Conservation (phyloP, 2,329 filamentous ascomycete genomes). For the Aspergillus sergii region DNA sequence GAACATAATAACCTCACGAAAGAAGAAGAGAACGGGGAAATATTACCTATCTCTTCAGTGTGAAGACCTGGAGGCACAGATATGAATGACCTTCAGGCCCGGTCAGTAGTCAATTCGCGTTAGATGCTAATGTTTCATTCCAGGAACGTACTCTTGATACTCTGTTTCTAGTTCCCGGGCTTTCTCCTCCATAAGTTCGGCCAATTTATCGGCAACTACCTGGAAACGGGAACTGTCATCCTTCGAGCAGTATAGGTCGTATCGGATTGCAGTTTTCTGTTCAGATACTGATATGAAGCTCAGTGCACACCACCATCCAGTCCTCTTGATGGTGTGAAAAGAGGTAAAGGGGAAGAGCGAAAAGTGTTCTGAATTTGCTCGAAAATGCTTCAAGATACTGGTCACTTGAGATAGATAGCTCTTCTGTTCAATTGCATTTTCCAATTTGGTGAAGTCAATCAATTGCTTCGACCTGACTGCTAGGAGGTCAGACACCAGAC, state of each 20-base stretch:
- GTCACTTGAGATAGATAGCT: not conserved
- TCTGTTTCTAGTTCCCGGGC: slow-evolving; percentile 18
- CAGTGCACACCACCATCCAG: slow-evolving; percentile 25
- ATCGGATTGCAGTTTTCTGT: slow-evolving; percentile 31
- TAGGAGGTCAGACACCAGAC: not conserved
- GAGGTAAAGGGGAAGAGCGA: slow-evolving; percentile 29
- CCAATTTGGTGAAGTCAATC: not conserved
- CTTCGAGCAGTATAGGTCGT: slow-evolving; percentile 29
- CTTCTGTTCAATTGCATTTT: not conserved
- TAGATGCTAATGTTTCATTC: not conserved
- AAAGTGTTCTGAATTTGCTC: not conserved
- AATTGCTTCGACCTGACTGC: slow-evolving; percentile 12
- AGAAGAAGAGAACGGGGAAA: not conserved
- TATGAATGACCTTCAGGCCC: not conserved
- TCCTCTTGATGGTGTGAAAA: slow-evolving; percentile 23
- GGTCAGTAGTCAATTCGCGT: not conserved
- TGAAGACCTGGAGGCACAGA: not conserved
- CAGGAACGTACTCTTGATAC: slow-evolving; percentile 17
- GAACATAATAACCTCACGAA: not conserved
- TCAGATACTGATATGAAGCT: slow-evolving; percentile 31
- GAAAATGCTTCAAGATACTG: not conserved
- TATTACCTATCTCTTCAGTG: slow-evolving; percentile 3
- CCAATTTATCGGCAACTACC: not conserved
- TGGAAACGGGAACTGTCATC: not conserved
- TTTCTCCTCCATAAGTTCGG: not conserved